Evolutionary conservation across 768 basidiomycete genomes (phyloP), one percentile per base, ranked within the genome.

Genomic region (Dentipellis fragilis): DNA sequence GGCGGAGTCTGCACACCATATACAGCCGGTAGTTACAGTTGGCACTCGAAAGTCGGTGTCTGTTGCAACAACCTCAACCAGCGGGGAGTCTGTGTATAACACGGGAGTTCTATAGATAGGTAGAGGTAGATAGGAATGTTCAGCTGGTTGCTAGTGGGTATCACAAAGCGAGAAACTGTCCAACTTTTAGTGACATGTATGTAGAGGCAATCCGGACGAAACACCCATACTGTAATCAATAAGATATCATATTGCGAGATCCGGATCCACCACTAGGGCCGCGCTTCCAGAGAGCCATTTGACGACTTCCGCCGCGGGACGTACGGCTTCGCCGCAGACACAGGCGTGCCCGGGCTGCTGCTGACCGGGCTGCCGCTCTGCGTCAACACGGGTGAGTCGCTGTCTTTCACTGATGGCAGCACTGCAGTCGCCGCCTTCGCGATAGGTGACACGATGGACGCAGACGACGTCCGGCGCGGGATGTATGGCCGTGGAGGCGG

Each of bases 271-370:
- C 16, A 23, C 48, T 12, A 12, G 16, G n/a, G 16, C 48, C 47
- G 54, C 7, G 47, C 12, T 11, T 54, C 54, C 10, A 49, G 46
- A 12, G 54, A 54, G 10, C 34, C 35, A 35, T 39, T 54, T 10
- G 54, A 49, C 10, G 54, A 47, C 36, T 54, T 54, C 54, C 47
- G 19, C 42, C 54, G 22, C 22, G 54, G 23, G 3, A 54, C 17
- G 36, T 54, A 54, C 12, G 54, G 23, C 36, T 34, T 34, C 11
- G 52, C 38, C 21, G 38, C 52, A 8, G 51, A 38, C 52, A 14
- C 23, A 16, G 51, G 35, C 11, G 11, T 10, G 21, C 38, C 38
- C 16, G 48, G 23, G 51, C 19, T 51, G 12, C 38, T 19, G 34
- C 52, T 53, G n/a, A 36, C 29, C 11, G 39, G 38, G 3, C 37